Evolutionary conservation across 2,329 filamentous ascomycete genomes (phyloP).

Genomic region (Pseudogymnoascus sp.): DNA sequence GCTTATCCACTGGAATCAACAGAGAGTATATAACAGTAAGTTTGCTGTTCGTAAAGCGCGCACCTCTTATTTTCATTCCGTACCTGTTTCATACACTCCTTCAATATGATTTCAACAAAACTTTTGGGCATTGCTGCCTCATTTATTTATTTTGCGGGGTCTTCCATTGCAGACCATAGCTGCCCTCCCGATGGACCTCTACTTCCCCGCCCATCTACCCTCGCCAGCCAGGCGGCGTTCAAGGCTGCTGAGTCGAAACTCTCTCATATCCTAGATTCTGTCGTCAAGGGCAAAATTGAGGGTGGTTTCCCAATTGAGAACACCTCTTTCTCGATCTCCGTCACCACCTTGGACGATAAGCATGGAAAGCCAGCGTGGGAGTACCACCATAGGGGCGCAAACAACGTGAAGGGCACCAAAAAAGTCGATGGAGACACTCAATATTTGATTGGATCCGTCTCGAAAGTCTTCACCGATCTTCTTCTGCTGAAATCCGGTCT

Average conservation of each 20-base stretch:
- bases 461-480: conserved; percentile 37
- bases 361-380: neutral
- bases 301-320: neutral
- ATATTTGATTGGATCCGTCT: conserved; percentile 35
- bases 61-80: neutral
- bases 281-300: neutral
- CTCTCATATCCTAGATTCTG: neutral
- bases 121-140: neutral
- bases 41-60: neutral
- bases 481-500: conserved; percentile 27
- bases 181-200: neutral
- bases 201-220: neutral
- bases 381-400: conserved; percentile 35
- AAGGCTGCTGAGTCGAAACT: neutral
- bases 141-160: neutral
- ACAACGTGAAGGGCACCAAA: conserved; percentile 27
- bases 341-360: neutral
- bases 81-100: neutral
- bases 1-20: neutral
- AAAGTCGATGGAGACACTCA: conserved; percentile 24
- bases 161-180: neutral
- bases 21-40: neutral
- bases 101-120: neutral
- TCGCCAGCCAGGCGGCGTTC: neutral
- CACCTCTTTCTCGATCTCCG: neutral